These are phyloP conservation scores for Cordyceps militaris DNA, from an alignment of 2,329 filamentous ascomycete genomes.

Conservation along the genomic window DNA sequence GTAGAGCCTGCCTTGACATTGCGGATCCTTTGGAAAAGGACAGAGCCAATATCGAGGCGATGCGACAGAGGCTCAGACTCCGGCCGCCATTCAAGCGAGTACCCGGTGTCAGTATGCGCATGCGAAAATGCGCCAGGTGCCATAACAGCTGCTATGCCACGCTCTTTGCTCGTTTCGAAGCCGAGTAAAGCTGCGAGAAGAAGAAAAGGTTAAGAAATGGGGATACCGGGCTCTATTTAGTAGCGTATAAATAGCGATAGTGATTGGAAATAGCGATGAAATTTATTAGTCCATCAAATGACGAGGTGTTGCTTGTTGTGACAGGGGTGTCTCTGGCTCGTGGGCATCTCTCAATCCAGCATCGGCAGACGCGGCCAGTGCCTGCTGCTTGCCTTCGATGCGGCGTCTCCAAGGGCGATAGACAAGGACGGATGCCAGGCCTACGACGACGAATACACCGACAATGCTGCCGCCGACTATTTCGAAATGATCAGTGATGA, in stretches of 20 bases:
- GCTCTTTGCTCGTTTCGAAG: slow-evolving; percentile 3
- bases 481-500: slow-evolving; percentile 73
- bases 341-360: slow-evolving; percentile 5
- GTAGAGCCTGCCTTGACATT: slow-evolving; percentile 13
- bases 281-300: slow-evolving; percentile 8
- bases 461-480: slow-evolving; percentile 83
- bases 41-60: not conserved
- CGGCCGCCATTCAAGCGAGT: slow-evolving; percentile 15
- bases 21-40: not conserved
- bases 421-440: slow-evolving; percentile 61
- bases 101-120: slow-evolving; percentile 1
- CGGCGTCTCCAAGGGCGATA: slow-evolving; percentile 72
- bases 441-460: slow-evolving; percentile 73
- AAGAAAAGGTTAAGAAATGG: not conserved
- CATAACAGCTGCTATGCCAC: slow-evolving; percentile 12
- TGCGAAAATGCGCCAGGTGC: slow-evolving; percentile 16
- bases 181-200: not conserved
- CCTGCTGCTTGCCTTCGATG: slow-evolving; percentile 24
- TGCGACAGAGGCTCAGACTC: slow-evolving; percentile 6
- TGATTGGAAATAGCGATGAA: slow-evolving; percentile 1
- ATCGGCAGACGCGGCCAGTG: slow-evolving; percentile 6
- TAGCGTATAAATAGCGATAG: not conserved
- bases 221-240: not conserved
- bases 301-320: slow-evolving; percentile 5
- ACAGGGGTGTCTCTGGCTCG: slow-evolving; percentile 5